Percentiles rank a stretch among this genome's conserved stretches.
Evolutionary conservation across 2,329 filamentous ascomycete genomes (phyloP).

Genomic region (Xylariaceae sp.): DNA sequence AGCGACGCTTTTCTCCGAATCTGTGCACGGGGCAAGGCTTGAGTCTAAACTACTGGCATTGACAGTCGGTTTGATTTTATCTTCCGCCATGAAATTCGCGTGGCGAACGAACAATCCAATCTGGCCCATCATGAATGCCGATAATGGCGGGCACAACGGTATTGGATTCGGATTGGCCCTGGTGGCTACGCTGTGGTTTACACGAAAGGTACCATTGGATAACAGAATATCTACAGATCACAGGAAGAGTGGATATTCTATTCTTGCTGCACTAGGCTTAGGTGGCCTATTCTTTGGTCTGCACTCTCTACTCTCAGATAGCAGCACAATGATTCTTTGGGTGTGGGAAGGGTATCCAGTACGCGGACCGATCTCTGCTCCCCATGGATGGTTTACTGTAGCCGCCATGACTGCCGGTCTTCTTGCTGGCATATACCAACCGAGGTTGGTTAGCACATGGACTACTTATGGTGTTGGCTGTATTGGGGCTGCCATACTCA

Average conservation of each 20-base stretch:
- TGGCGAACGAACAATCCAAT: conserved; percentile 95
- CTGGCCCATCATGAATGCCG: conserved; percentile 91
- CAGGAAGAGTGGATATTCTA: conserved; percentile 66
- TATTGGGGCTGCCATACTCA: conserved; percentile 78
- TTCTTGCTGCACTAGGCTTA: conserved; percentile 77
- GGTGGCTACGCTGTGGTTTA: conserved; percentile 77
- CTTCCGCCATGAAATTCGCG: conserved; percentile 88
- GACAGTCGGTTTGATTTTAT: conserved; percentile 80
- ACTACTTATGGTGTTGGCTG: conserved; percentile 78
- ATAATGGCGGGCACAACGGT: conserved; percentile 92
- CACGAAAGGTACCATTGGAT: conserved; percentile 64
- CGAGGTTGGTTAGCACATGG: conserved; percentile 77
- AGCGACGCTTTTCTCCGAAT: conserved; percentile 80
- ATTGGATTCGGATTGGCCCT: conserved; percentile 78
- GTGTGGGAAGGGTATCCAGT: conserved; percentile 97
- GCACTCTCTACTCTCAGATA: conserved; percentile 93
- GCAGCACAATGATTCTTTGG: conserved; percentile 98
- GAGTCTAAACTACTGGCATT: conserved; percentile 84
- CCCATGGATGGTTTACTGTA: conserved; percentile 88
- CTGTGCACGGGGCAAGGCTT: conserved; percentile 73
- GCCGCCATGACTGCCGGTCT: conserved; percentile 86
- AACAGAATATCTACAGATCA: conserved; percentile 43
- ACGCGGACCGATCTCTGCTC: conserved; percentile 82
- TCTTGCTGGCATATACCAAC: conserved; percentile 74
- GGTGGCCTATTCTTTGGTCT: conserved; percentile 86